These are phyloP conservation scores for Nemania abortiva DNA, from an alignment of 2,329 filamentous ascomycete genomes.

Conservation along the genomic window DNA sequence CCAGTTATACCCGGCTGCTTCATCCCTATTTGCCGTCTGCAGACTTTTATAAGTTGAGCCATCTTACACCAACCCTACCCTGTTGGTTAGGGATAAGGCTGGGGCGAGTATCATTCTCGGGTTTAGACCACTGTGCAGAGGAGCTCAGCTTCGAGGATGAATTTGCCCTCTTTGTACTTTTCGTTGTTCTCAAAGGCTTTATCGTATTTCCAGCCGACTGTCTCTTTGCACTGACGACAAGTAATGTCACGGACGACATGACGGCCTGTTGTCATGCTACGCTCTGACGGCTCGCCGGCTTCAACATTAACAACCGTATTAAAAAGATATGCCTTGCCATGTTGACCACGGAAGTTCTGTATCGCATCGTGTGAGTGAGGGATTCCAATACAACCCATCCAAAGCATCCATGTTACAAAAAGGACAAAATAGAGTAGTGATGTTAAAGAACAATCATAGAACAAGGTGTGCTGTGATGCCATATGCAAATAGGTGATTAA, in stretches of 20 bases:
- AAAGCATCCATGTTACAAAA: not conserved
- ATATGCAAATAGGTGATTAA: not conserved
- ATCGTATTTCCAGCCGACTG: constrained; percentile 99
- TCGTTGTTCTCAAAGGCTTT: constrained; percentile 92
- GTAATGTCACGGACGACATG: constrained; percentile 94
- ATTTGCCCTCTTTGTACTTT: constrained; percentile 99
- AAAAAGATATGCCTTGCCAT: constrained; percentile 98
- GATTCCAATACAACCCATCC: not conserved
- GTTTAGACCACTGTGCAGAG: constrained; percentile 78
- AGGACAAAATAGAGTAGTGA: not conserved
- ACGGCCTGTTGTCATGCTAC: constrained; percentile 96
- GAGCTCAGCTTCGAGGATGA: constrained; percentile 92
- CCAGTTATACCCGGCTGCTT: too few relatives aligned
- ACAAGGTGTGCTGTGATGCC: not conserved
- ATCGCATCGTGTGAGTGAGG: constrained; percentile 17
- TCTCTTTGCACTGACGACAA: constrained; percentile 91
- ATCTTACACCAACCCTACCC: not conserved
- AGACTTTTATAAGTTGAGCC: not conserved
- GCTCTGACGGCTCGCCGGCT: constrained; percentile 85
- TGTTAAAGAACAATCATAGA: not conserved
- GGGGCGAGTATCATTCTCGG: not conserved
- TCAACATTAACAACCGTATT: constrained; percentile 92
- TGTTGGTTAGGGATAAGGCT: not conserved
- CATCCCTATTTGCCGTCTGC: not conserved
- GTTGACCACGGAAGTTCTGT: constrained; percentile 94